Conservation (phyloP, 768 basidiomycete genomes). For the Lentinula aciculospora region DNA sequence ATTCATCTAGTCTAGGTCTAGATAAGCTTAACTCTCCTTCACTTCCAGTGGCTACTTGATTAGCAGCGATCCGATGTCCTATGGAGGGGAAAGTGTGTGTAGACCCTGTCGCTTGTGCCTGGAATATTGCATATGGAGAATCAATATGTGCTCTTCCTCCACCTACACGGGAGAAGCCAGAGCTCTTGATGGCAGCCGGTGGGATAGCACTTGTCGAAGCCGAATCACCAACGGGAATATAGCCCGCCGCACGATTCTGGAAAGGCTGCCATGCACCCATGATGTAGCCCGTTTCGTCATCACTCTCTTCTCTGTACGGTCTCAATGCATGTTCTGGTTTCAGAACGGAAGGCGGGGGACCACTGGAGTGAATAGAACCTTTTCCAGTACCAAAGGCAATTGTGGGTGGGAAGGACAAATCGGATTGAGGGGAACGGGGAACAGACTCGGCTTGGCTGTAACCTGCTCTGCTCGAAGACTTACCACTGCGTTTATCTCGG, state of each 20-base stretch:
- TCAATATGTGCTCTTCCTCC: conserved; percentile 87
- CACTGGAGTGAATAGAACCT: conserved; percentile 45
- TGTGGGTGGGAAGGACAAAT: conserved; percentile 41
- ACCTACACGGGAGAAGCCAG: conserved; percentile 82
- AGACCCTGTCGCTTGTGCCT: conserved; percentile 31
- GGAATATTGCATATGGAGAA: conserved; percentile 73
- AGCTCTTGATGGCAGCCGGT: conserved; percentile 20
- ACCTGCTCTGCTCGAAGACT: conserved; percentile 3
- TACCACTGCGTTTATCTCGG: conserved; percentile 6
- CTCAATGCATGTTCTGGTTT: conserved; percentile 74
- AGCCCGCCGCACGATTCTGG: conserved; percentile 38
- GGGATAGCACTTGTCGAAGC: conserved; percentile 18
- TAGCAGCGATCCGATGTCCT: conserved; percentile 29
- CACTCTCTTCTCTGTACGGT: conserved; percentile 74
- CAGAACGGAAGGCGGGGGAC: conserved; percentile 64
- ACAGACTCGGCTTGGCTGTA: background rate
- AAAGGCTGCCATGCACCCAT: conserved; percentile 94
- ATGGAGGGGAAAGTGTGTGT: conserved; percentile 65
- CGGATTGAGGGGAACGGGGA: background rate
- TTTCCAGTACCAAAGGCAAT: conserved; percentile 23
- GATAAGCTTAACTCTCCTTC: conserved; percentile 15
- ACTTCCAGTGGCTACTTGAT: background rate
- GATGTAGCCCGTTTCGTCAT: conserved; percentile 77
- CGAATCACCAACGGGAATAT: conserved; percentile 38
- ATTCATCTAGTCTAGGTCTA: conserved; percentile 23